Evolutionary conservation across 2,329 filamentous ascomycete genomes (phyloP).

Genomic region (Claviceps fusiformis): DNA sequence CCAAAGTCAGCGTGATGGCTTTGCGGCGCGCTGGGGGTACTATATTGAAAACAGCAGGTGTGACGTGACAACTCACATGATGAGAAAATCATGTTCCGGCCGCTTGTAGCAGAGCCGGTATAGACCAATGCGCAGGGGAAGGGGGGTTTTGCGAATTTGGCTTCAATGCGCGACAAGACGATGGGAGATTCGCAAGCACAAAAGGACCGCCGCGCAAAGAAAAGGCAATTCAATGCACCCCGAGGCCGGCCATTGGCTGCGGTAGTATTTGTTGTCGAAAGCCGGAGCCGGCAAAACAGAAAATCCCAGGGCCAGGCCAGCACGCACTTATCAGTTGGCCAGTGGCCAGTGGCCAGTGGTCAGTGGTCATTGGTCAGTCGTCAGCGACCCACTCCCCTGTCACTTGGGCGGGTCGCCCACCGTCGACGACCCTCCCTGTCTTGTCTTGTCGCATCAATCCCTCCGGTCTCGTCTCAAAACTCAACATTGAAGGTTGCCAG

Average conservation of each 20-base stretch:
- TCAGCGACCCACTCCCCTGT: background rate
- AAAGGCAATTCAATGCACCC: constrained; percentile 1
- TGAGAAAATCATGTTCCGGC: constrained; percentile 9
- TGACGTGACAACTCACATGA: constrained; percentile 8
- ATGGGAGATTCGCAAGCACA: background rate
- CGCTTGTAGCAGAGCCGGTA: background rate
- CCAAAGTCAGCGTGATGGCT: background rate
- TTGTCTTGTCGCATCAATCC: background rate
- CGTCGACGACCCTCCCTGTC: background rate
- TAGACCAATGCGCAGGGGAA: background rate
- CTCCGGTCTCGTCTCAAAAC: background rate
- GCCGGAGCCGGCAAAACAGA: constrained; percentile 9
- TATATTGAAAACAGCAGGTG: background rate
- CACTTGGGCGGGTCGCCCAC: background rate
- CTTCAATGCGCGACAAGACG: constrained; percentile 1
- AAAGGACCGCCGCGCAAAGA: background rate
- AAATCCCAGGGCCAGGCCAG: constrained; percentile 3
- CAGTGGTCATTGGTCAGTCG: no score
- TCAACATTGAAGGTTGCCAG: no score
- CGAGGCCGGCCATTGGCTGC: constrained; percentile 9
- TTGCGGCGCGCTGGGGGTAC: background rate
- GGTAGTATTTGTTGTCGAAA: background rate
- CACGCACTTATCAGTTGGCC: background rate
- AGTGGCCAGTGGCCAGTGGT: no score
- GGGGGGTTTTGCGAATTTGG: background rate